Percentiles rank a stretch among this genome's conserved stretches.
phyloP scores from a whole-genome alignment of 345 rosid species.

The Toxicodendron radicans region DNA sequence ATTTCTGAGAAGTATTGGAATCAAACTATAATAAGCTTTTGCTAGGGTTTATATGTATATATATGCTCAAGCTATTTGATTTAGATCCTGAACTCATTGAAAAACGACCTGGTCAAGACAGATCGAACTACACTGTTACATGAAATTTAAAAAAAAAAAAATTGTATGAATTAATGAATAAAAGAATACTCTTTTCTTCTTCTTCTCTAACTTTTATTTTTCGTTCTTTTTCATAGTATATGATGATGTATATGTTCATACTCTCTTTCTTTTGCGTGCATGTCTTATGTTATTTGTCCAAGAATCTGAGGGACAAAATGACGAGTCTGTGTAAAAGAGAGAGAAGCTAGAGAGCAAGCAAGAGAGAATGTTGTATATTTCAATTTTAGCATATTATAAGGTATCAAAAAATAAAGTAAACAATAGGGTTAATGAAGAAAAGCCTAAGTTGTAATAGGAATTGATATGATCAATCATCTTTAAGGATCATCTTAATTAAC shows the following conservation, averaged over 20 bases:
- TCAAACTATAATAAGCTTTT: too few species aligned
- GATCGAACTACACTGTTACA: too few species aligned
- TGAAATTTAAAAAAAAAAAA: too few species aligned
- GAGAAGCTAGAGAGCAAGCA: background rate
- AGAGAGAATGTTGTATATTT: background rate
- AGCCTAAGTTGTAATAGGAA: background rate
- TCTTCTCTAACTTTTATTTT: background rate
- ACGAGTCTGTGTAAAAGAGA: background rate
- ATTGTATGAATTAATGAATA: background rate
- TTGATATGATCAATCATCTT: background rate
- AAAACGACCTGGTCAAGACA: background rate
- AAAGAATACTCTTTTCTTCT: background rate
- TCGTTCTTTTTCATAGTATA: background rate
- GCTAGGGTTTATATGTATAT: background rate
- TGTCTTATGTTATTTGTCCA: slow-evolving; percentile 22
- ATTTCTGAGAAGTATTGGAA: background rate
- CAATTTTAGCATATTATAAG: background rate
- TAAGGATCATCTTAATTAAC: background rate
- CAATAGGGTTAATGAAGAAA: background rate
- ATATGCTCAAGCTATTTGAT: background rate
- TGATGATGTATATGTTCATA: background rate
- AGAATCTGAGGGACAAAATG: slow-evolving; percentile 15
- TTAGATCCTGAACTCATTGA: background rate
- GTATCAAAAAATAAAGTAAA: background rate
- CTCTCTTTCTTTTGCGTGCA: background rate